Evolutionary conservation across 805 yeast species (phyloP).

Genomic region (Wickerhamiella azyma): DNA sequence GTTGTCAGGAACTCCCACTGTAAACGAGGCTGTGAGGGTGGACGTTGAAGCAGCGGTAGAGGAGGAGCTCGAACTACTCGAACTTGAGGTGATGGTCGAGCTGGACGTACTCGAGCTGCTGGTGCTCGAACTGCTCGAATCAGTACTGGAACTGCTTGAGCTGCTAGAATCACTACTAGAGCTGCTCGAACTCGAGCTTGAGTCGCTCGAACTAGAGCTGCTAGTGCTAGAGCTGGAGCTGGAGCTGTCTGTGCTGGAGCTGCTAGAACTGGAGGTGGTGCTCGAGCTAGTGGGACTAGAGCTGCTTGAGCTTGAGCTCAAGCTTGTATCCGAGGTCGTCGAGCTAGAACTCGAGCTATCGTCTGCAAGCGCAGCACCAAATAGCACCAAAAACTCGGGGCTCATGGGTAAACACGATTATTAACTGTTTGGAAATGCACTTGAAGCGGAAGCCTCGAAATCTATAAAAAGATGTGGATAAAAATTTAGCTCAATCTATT

Average conservation of each 20-base stretch:
- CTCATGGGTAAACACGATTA: background rate
- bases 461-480: too few species aligned
- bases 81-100: background rate
- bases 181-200: background rate
- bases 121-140: slow-evolving; percentile 1
- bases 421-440: too few species aligned
- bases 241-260: slow-evolving; percentile 1
- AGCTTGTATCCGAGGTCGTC: background rate
- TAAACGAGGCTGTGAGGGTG: slow-evolving; percentile 10
- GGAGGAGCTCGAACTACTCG: background rate
- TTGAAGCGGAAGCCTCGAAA: too few species aligned
- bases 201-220: background rate
- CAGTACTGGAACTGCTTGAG: background rate
- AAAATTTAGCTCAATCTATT: too few species aligned
- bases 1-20: slow-evolving; percentile 44
- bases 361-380: background rate
- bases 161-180: background rate
- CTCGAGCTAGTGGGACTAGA: background rate
- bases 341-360: slow-evolving; percentile 3
- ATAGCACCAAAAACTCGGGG: background rate
- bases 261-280: background rate
- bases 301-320: background rate
- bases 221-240: background rate
- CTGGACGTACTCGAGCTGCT: background rate
- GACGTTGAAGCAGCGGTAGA: background rate